Base-by-base conservation (phyloP, 2,329 filamentous ascomycete species). In the Mariannaea elegans region DNA sequence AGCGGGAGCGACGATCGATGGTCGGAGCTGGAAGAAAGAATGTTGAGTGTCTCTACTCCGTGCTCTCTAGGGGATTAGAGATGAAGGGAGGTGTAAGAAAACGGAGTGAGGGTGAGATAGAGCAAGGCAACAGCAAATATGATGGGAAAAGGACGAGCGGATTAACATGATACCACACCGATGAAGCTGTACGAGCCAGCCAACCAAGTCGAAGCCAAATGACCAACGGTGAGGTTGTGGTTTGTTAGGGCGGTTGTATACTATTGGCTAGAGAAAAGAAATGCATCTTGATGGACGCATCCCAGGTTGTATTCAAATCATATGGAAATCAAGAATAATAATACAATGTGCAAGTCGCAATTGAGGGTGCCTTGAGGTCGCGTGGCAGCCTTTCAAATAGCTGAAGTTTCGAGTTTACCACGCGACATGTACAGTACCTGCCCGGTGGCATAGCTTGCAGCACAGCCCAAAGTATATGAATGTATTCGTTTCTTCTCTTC, bases 341-440 rank as follows among this genome's bases (percentile, higher is more conserved):
- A n/a, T n/a, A n/a, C 29, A 18, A 45, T 21, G 7, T 18, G 9
- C 10, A 7, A 23, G 13, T 19, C 19, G 12, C 31, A 32, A 32
- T 52, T n/a, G 52, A 42, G 47, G 38, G 21, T 42, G 9, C 27
- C 13, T 23, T 6, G 29, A 56, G 18, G 45, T 56, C 29, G 38
- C 36, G 45, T 36, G 53, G 53, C 44, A 27, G 19, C 56, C 34
- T 24, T 16, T 47, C 36, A 5, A 38, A 38, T 50, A 48, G 29
- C 46, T 23, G 41, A 14, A 19, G n/a, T n/a, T n/a, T n/a, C n/a
- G n/a, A n/a, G n/a, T n/a, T 27, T 5, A 27, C 24, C 24, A 27
- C 24, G 24, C 24, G 24, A 27, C 24, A 27, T 27, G 24, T 9
- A 27, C 24, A n/a, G n/a, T n/a, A n/a, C n/a, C n/a, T n/a, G n/a